A percentile compares a stretch with the other conserved stretches of the same genome.
phyloP scores from a whole-genome alignment of 305 asterid species.

The Fraxinus sp. region DNA sequence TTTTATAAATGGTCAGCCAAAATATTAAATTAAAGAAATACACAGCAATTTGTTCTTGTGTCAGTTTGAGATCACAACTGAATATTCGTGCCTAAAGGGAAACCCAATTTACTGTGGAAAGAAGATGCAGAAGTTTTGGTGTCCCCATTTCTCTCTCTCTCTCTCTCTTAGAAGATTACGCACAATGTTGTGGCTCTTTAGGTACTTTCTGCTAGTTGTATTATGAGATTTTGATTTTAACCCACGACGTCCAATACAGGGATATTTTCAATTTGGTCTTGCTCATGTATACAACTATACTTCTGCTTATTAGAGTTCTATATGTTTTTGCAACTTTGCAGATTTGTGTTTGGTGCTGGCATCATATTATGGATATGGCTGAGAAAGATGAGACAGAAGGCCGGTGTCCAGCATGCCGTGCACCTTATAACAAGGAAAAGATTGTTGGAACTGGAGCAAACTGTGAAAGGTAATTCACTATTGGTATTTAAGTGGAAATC shows the following conservation, averaged over 20 bases:
- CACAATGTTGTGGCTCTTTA: background rate
- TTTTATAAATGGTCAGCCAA: background rate
- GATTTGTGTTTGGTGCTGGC: conserved; percentile 99
- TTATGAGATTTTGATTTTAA: background rate
- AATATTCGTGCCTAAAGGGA: background rate
- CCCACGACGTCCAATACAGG: background rate
- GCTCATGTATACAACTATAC: conserved; percentile 8
- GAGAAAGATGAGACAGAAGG: conserved; percentile 96
- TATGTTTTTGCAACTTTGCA: conserved; percentile 33
- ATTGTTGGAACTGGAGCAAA: conserved; percentile 80
- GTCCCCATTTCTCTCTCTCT: background rate
- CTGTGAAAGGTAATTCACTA: conserved; percentile 62
- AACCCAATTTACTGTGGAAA: background rate
- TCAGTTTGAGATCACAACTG: background rate
- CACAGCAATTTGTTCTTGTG: background rate
- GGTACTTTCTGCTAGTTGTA: background rate
- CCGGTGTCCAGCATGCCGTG: conserved; percentile 97
- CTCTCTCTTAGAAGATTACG: background rate
- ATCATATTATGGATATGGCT: conserved; percentile 97
- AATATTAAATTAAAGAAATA: background rate
- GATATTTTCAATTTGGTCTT: background rate
- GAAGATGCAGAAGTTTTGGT: background rate
- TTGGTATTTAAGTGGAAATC: conserved; percentile 19
- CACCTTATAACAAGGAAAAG: conserved; percentile 96
- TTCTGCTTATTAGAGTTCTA: conserved; percentile 13